Conservation (phyloP, 1,284 basidiomycete genomes). For the Ustilago vetiveriae region DNA sequence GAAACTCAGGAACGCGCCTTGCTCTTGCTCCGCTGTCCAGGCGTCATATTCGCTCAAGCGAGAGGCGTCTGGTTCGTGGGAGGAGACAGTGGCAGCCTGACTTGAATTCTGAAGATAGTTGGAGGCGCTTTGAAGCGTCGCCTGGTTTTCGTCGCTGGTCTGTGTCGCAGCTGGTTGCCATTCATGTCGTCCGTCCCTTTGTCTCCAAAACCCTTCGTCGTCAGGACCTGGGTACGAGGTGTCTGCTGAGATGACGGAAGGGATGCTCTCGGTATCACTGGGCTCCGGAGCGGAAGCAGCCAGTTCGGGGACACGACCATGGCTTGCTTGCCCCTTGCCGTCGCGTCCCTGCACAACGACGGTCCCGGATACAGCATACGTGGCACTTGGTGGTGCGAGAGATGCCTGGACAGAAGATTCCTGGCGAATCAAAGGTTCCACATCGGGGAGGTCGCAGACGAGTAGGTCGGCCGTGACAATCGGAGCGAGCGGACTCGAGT, state of each 20-base stretch:
- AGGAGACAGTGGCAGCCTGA: not conserved
- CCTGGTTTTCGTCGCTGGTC: not conserved
- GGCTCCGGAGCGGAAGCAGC: not conserved
- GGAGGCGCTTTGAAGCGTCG: not conserved
- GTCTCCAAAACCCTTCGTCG: slow-evolving; percentile 47
- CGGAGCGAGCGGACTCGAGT: not conserved
- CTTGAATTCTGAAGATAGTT: not conserved
- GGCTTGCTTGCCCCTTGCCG: not conserved
- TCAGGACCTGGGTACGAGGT: slow-evolving; percentile 29
- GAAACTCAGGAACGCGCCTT: slow-evolving; percentile 39
- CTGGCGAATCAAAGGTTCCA: slow-evolving; percentile 30
- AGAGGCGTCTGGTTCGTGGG: not conserved
- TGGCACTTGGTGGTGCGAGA: slow-evolving; percentile 1
- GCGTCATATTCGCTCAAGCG: slow-evolving; percentile 37
- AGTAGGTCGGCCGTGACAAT: slow-evolving; percentile 31
- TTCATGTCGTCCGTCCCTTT: slow-evolving; percentile 38
- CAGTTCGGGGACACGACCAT: slow-evolving; percentile 12
- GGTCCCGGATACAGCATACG: slow-evolving; percentile 41
- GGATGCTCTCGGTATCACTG: not conserved
- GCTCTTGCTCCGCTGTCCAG: slow-evolving; percentile 47
- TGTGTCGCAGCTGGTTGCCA: slow-evolving; percentile 27
- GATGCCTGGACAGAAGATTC: not conserved
- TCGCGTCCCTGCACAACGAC: slow-evolving; percentile 16
- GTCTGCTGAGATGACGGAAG: not conserved
- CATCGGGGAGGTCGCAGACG: slow-evolving; percentile 36